Conservation (phyloP, 495 filamentous ascomycete species). For the Immersiella caudata region DNA sequence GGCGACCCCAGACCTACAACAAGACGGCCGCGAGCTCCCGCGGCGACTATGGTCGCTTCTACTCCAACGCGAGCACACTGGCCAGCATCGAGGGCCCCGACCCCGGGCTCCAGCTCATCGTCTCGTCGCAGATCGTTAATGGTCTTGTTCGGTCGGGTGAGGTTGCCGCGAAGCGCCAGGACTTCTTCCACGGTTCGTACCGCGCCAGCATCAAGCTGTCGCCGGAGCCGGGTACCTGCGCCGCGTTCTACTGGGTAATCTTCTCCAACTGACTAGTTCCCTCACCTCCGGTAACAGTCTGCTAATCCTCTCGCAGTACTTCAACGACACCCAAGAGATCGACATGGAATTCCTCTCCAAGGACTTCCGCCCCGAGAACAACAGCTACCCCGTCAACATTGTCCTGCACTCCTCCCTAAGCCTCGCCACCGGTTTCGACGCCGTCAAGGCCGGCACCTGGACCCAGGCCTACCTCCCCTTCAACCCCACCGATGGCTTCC, state of each 20-base stretch:
- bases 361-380: constrained; percentile 53
- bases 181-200: constrained; percentile 68
- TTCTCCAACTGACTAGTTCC: constrained; percentile 14
- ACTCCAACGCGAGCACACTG: constrained; percentile 53
- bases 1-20: constrained; percentile 67
- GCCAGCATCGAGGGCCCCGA: constrained; percentile 43
- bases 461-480: constrained; percentile 60
- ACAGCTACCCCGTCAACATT: constrained; percentile 64
- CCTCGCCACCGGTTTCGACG: constrained; percentile 57
- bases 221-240: constrained; percentile 64
- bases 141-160: constrained; percentile 63
- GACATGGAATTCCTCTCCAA: constrained; percentile 76
- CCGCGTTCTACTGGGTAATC: constrained; percentile 74
- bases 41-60: constrained; percentile 68
- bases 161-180: constrained; percentile 55
- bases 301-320: constrained; percentile 53
- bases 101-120: constrained; percentile 52
- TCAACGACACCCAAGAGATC: constrained; percentile 77
- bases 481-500: constrained; percentile 60
- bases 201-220: constrained; percentile 67
- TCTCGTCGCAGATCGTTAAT: constrained; percentile 50
- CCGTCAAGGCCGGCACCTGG: constrained; percentile 57
- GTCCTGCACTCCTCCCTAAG: constrained; percentile 68
- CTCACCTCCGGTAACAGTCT: not conserved
- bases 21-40: constrained; percentile 53